Percentiles rank a stretch among this genome's conserved stretches.
Conservation (phyloP, 1,284 basidiomycete species). For the Ustanciosporium gigantosporum region DNA sequence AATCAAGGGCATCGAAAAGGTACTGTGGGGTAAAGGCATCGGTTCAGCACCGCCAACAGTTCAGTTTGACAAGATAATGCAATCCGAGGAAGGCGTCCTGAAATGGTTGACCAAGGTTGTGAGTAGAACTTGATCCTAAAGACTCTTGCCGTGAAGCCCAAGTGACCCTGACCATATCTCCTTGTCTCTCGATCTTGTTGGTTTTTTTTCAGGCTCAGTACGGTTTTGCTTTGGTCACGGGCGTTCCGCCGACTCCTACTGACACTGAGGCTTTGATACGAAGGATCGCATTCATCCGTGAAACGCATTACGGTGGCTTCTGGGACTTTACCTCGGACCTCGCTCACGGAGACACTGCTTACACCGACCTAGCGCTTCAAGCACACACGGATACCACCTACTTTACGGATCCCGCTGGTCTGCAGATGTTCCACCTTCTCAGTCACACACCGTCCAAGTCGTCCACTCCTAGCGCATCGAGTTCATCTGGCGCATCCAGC, state of each 20-base stretch:
- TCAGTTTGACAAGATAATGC: conserved; percentile 76
- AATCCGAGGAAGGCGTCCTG: conserved; percentile 71
- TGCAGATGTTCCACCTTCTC: conserved; percentile 93
- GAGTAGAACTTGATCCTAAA: conserved; percentile 58
- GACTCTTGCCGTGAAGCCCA: background rate
- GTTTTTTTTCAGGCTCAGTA: conserved; percentile 63
- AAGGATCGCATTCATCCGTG: conserved; percentile 83
- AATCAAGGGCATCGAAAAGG: conserved; percentile 28
- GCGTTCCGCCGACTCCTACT: conserved; percentile 78
- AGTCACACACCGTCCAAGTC: conserved; percentile 61
- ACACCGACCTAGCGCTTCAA: conserved; percentile 82
- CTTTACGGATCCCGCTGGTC: conserved; percentile 70
- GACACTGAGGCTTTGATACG: conserved; percentile 79
- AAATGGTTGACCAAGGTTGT: conserved; percentile 84
- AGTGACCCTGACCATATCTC: background rate
- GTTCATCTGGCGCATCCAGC: background rate
- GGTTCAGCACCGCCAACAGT: conserved; percentile 76
- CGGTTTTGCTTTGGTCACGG: conserved; percentile 85
- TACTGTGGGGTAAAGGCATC: conserved; percentile 81
- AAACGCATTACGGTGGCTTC: conserved; percentile 89
- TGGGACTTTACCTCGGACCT: conserved; percentile 97
- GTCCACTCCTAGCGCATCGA: background rate
- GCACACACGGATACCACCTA: conserved; percentile 97
- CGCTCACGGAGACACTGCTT: conserved; percentile 78
- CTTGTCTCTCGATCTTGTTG: too few relatives aligned